These are phyloP conservation scores for Cladochytrium replicatum DNA, from an alignment of 192 early-diverging fungal genomes.

Conservation along the genomic window DNA sequence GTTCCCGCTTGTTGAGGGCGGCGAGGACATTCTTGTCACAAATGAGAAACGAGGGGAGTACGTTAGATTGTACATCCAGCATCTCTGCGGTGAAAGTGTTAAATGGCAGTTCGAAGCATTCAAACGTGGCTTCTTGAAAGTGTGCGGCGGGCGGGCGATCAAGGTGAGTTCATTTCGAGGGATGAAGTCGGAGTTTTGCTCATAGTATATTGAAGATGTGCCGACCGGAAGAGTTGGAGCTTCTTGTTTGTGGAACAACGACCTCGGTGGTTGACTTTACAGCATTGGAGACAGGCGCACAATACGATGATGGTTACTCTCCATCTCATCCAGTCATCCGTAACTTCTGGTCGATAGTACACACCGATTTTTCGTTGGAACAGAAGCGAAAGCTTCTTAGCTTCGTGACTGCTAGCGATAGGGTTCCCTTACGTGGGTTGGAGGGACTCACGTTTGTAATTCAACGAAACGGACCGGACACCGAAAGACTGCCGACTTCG, in stretches of 20 bases:
- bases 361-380: constrained; percentile 40
- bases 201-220: constrained; percentile 24
- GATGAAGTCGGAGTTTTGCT: constrained; percentile 3
- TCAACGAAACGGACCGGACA: constrained; percentile 91
- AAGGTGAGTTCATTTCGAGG: constrained; percentile 17
- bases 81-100: constrained; percentile 24
- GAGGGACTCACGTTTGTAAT: constrained; percentile 78
- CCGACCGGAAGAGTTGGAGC: constrained; percentile 61
- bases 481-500: constrained; percentile 74
- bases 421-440: constrained; percentile 77
- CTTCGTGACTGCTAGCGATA: constrained; percentile 88
- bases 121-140: constrained; percentile 33
- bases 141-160: constrained; percentile 40
- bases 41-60: constrained; percentile 42
- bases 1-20: constrained; percentile 32
- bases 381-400: constrained; percentile 65
- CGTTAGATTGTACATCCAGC: constrained; percentile 41
- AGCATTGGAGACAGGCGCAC: constrained; percentile 58
- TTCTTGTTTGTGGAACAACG: constrained; percentile 55
- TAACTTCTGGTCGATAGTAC: constrained; percentile 79
- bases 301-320: constrained; percentile 80
- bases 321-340: constrained; percentile 53
- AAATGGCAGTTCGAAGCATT: constrained; percentile 41
- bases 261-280: constrained; percentile 50
- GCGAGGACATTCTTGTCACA: constrained; percentile 37